phyloP scores from a whole-genome alignment of 2,329 filamentous ascomycete species.

The Aspergillus bombycis region DNA sequence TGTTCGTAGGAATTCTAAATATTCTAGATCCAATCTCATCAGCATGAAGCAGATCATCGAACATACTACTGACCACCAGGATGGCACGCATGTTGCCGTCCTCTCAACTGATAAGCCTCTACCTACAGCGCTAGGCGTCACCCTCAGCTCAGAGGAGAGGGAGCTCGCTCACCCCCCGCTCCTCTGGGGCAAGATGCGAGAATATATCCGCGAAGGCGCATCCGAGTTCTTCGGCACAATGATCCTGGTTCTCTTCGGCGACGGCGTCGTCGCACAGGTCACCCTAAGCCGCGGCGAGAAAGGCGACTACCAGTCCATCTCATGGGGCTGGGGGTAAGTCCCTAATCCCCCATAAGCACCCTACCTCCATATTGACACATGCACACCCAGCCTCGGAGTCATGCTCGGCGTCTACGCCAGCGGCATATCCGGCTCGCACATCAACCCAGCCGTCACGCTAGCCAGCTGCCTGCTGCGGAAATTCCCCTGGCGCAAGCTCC shows the following conservation, averaged over 20 bases:
- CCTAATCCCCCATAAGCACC: too few relatives aligned
- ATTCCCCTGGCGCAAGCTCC: conserved; percentile 70
- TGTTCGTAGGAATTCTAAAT: background rate
- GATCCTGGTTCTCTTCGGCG: conserved; percentile 69
- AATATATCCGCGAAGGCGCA: conserved; percentile 60
- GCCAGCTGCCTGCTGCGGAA: conserved; percentile 69
- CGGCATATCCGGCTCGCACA: conserved; percentile 65
- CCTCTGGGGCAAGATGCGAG: conserved; percentile 59
- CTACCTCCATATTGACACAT: conserved; percentile 7
- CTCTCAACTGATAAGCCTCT: conserved; percentile 22
- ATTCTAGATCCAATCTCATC: background rate
- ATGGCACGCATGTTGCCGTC: conserved; percentile 24
- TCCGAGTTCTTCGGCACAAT: conserved; percentile 71
- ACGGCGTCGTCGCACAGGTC: conserved; percentile 73
- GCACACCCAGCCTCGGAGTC: conserved; percentile 57
- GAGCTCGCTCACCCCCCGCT: conserved; percentile 26
- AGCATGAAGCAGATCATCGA: conserved; percentile 6
- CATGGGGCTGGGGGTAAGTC: conserved; percentile 53
- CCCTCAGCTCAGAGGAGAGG: conserved; percentile 10
- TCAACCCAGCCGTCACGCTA: conserved; percentile 73
- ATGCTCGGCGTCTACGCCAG: conserved; percentile 68
- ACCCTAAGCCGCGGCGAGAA: conserved; percentile 56
- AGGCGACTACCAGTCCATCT: conserved; percentile 56
- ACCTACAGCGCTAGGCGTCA: conserved; percentile 20
- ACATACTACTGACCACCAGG: conserved; percentile 12